Conservation (phyloP, 495 filamentous ascomycete genomes). For the Bathelium albidoporum region DNA sequence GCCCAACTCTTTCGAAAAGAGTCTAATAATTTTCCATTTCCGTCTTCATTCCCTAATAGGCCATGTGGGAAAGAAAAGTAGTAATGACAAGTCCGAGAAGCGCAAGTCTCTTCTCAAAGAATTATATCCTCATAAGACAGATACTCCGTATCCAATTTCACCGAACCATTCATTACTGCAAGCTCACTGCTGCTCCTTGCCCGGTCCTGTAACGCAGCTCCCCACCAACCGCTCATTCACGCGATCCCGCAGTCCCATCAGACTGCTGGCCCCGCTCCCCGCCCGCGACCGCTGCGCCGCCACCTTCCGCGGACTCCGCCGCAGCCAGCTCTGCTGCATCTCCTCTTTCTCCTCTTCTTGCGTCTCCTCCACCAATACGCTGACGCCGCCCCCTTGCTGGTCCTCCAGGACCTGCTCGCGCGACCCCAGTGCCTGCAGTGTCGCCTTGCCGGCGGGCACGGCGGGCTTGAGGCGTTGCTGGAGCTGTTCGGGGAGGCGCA, state of each 20-base stretch:
- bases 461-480: background rate
- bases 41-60: background rate
- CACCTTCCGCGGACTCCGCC: slow-evolving; percentile 27
- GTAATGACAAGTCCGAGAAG: background rate
- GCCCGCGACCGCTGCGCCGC: slow-evolving; percentile 18
- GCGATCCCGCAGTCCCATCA: slow-evolving; percentile 33
- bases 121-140: background rate
- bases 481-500: background rate
- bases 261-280: slow-evolving; percentile 18
- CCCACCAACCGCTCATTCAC: slow-evolving; percentile 33
- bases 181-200: background rate
- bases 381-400: slow-evolving; percentile 13
- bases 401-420: slow-evolving; percentile 23
- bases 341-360: slow-evolving; percentile 21
- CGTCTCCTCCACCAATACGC: slow-evolving; percentile 23
- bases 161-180: background rate
- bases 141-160: background rate
- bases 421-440: slow-evolving; percentile 18
- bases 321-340: slow-evolving; percentile 7
- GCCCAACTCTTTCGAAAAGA: background rate
- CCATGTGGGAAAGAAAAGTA: background rate
- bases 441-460: slow-evolving; percentile 19
- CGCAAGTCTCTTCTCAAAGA: background rate
- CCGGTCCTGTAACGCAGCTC: background rate
- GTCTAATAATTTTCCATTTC: background rate